Conservation (phyloP, 345 rosid species). For the Abelmoschus esculentus region DNA sequence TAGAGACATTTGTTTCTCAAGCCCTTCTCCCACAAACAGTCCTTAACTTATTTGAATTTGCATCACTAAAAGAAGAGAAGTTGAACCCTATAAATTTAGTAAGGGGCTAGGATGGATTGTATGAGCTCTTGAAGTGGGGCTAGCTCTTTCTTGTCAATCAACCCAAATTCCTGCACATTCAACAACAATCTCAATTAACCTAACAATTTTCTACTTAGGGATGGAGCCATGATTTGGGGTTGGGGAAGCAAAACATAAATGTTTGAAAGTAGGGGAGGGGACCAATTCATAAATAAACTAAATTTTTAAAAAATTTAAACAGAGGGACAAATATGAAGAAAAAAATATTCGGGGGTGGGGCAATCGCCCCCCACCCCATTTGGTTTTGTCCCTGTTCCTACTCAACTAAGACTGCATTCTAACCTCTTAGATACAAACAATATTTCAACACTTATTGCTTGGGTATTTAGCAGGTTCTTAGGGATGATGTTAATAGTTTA, state of each 20-base stretch:
- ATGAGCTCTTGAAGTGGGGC: constrained; percentile 95
- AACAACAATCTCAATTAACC: neutral
- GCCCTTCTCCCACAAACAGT: neutral
- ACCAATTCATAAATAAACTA: no score
- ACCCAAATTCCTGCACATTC: constrained; percentile 71
- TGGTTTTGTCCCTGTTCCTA: no score
- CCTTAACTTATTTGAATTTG: neutral
- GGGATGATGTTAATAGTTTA: neutral
- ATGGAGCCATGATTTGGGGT: no score
- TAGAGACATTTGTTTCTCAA: neutral
- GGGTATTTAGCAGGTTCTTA: neutral
- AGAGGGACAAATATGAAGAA: no score
- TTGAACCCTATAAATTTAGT: constrained; percentile 27
- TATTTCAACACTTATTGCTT: neutral
- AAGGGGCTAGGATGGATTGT: constrained; percentile 76
- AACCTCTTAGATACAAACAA: neutral
- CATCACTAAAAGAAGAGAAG: neutral
- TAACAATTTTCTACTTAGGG: neutral
- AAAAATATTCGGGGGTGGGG: no score
- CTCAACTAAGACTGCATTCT: no score
- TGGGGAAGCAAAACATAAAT: no score
- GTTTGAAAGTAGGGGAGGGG: no score
- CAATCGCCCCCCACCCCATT: no score
- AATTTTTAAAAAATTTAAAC: no score
- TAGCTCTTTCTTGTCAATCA: constrained; percentile 95